phyloP scores from a whole-genome alignment of 164 flowering plant species.

The Cinnamomum micranthum region DNA sequence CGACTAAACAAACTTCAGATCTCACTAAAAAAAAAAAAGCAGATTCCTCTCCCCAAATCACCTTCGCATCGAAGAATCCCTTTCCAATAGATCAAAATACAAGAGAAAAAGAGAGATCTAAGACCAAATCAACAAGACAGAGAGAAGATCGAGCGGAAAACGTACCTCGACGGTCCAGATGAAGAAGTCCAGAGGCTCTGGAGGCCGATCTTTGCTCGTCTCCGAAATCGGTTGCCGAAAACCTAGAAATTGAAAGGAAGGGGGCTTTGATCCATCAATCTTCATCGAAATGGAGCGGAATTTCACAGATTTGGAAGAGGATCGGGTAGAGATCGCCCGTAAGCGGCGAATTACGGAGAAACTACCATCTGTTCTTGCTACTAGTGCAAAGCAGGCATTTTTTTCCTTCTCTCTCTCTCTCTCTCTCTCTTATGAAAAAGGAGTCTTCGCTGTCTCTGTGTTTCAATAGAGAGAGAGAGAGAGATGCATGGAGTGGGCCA shows the following conservation, averaged over 20 bases:
- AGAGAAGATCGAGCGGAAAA: neutral
- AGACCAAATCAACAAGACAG: neutral
- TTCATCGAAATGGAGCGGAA: neutral
- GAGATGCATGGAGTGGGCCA: too few relatives aligned
- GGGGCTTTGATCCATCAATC: neutral
- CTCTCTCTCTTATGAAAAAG: too few relatives aligned
- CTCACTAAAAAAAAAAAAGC: neutral
- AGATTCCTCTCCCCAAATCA: neutral
- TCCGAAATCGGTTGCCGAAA: constrained; percentile 17
- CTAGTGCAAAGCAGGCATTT: too few relatives aligned
- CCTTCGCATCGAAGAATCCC: neutral
- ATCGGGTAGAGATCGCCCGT: too few relatives aligned
- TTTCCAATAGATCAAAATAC: neutral
- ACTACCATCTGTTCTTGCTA: too few relatives aligned
- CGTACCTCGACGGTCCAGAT: constrained; percentile 90
- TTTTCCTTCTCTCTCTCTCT: too few relatives aligned
- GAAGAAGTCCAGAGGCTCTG: constrained; percentile 97
- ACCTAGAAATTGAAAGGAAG: neutral
- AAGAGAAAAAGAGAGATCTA: neutral
- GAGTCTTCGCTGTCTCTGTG: too few relatives aligned
- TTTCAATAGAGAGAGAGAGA: too few relatives aligned
- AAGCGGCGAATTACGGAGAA: too few relatives aligned
- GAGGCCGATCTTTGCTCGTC: constrained; percentile 64
- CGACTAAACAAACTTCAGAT: neutral
- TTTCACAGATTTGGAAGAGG: neutral